Evolutionary conservation across 257 asterid species (phyloP), one percentile per base, ranked within the genome.

Genomic region (Coffea canephora): DNA sequence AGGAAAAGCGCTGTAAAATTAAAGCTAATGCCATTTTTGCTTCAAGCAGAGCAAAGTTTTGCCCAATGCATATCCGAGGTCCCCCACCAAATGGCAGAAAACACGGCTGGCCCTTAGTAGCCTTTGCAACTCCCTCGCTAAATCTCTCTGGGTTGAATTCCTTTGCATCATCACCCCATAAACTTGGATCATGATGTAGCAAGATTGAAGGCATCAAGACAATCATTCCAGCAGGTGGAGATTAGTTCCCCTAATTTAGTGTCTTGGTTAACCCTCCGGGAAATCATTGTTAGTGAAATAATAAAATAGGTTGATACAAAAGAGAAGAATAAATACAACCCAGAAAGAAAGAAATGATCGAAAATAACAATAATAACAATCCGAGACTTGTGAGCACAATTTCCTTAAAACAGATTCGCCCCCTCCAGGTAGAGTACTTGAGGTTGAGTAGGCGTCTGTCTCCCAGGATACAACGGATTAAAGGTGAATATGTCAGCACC

Each of bases 141-240:
- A 80, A 84, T 50, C 87, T 80, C 49, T 72, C 80, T 7, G 87
- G 87, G 0, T 83, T 77, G 81, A 83, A 85, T 67, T 85, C 88
- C 2, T 55, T 72, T 39, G 43, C 43, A 39, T 39, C 86, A 0
- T 74, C 78, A 1, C 86, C 88, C 88, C 88, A 85, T 36, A 80
- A 36, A 43, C 77, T 59, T 14, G 43, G 39, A 34, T 85, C 88
- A 16, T 80, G 88, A 7, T 79, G 86, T 57, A 79, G 18, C 67
- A 50, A 0, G 48, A 82, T 39, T 31, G 46, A 1, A 6, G 86
- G 82, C 75, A 85, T 13, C 16, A 62, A 9, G 23, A 82, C 27
- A 1, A 31, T 34, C 67, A 83, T 79, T 25, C 77, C 86, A 0
- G 78, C 82, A 0, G 83, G 88, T 39, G 82, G 71, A 6, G 59